Base-by-base conservation (phyloP, 2,329 filamentous ascomycete species). In the Cladophialophora chaetospira region DNA sequence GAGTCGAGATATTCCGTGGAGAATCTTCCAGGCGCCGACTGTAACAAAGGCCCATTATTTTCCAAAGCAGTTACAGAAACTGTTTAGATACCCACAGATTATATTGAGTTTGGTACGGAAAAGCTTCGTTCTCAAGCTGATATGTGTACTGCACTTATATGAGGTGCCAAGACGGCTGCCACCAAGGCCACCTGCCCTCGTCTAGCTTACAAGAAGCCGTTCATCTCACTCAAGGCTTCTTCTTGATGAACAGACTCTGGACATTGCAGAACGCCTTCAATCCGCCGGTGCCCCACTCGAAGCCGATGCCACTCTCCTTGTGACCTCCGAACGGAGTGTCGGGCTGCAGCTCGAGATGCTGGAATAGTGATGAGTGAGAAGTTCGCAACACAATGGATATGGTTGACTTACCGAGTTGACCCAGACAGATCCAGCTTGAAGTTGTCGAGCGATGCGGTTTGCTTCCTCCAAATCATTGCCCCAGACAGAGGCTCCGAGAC, bases 381-480 rank as follows among this genome's bases (percentile, higher is more conserved):
- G n/a, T 8, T 21, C 15, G 23, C 15, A 19, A 40, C 36, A 11
- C 2, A 15, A 2, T 21, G 4, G 3, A 40, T 8, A 8, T 19
- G 23, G 13, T n/a, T 10, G 23, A 44, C 36, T 40, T 19, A 40
- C 36, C 36, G 36, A 44, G 53, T 87, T 87, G 61, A 87, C 79
- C 81, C 82, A 87, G 1, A 87, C 80, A 13, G 72, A 79, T 0
- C 85, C 84, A 0, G 81, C 78, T 62, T 85, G 78, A 6, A 88
- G 68, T 45, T 77, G 74, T 25, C 76, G 67, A 0, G 81, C 83
- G 38, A 87, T 79, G 3, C 72, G 71, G 28, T 76, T 74, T 0
- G 82, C 84, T 3, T 75, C 72, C 1, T 70, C 70, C 1, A 82
- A 50, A 55, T 87, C 80, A 11, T 73, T 75, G 9, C 75, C 79